phyloP scores from a whole-genome alignment of 257 asterid species.

The Nicotiana noctiflora region DNA sequence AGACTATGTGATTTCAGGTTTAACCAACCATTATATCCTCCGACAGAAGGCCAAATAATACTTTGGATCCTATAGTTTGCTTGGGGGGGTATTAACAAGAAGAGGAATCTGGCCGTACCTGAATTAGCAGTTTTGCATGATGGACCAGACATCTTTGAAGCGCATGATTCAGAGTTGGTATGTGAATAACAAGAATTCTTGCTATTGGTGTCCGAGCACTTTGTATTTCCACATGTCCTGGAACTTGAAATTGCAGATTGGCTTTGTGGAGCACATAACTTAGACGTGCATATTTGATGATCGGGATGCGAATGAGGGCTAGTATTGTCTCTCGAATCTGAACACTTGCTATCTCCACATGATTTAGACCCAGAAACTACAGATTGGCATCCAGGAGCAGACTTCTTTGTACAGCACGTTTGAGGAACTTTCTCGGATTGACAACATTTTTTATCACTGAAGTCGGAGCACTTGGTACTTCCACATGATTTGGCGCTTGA shows the following conservation, averaged over 20 bases:
- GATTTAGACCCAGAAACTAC: conserved; percentile 3
- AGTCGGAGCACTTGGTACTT: not conserved
- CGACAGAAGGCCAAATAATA: not conserved
- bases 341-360: conserved; percentile 1
- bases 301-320: not conserved
- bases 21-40: not conserved
- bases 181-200: not conserved
- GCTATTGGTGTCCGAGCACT: not conserved
- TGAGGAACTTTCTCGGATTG: not conserved
- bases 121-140: not conserved
- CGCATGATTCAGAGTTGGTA: not conserved
- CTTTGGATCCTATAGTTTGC: not conserved
- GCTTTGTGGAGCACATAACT: conserved; percentile 2
- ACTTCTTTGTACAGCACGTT: not conserved
- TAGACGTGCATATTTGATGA: not conserved
- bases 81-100: no score
- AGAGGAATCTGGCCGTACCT: not conserved
- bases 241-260: not conserved
- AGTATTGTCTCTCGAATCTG: not conserved
- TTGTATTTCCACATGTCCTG: not conserved
- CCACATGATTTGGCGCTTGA: conserved; percentile 2
- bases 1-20: not conserved
- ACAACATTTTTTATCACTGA: not conserved
- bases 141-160: not conserved
- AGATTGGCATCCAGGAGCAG: not conserved